phyloP scores from a whole-genome alignment of 1,284 basidiomycete species.

The Xerocomus amazonicus region DNA sequence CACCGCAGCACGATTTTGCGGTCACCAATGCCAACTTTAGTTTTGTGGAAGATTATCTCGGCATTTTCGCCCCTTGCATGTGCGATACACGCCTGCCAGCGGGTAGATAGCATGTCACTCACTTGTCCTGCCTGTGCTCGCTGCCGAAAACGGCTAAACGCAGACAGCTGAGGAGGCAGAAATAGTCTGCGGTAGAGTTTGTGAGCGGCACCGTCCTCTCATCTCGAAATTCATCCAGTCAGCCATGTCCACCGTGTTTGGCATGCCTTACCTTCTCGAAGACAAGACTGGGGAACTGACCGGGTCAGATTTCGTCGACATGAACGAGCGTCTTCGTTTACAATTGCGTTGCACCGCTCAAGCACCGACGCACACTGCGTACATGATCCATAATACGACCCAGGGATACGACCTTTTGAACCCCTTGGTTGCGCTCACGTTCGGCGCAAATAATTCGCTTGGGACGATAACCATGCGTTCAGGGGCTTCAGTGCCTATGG shows the following conservation, averaged over 20 bases:
- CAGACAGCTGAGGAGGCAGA: constrained; percentile 16
- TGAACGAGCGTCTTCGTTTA: constrained; percentile 57
- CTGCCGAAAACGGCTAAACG: constrained; percentile 25
- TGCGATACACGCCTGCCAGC: constrained; percentile 18
- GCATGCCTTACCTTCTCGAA: constrained; percentile 59
- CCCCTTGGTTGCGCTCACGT: constrained; percentile 49
- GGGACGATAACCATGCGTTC: constrained; percentile 48
- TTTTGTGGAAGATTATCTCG: constrained; percentile 18
- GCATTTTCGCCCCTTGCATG: constrained; percentile 20
- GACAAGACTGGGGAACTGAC: constrained; percentile 52
- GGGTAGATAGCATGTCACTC: constrained; percentile 14
- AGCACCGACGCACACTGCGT: constrained; percentile 40
- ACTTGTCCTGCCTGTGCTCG: constrained; percentile 15
- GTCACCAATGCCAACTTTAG: constrained; percentile 14
- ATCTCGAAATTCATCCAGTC: neutral
- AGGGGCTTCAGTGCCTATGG: constrained; percentile 43
- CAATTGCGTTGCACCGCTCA: constrained; percentile 45
- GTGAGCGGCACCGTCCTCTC: neutral
- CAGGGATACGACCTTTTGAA: constrained; percentile 25
- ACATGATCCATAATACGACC: constrained; percentile 49
- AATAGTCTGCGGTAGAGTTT: constrained; percentile 18
- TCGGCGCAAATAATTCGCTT: constrained; percentile 46
- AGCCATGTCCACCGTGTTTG: constrained; percentile 41
- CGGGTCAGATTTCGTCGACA: constrained; percentile 56
- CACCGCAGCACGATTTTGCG: constrained; percentile 17